Percentiles rank a stretch among this genome's conserved stretches.
phyloP scores from a whole-genome alignment of 2,329 filamentous ascomycete species.

The Didymosphaeria variabile region DNA sequence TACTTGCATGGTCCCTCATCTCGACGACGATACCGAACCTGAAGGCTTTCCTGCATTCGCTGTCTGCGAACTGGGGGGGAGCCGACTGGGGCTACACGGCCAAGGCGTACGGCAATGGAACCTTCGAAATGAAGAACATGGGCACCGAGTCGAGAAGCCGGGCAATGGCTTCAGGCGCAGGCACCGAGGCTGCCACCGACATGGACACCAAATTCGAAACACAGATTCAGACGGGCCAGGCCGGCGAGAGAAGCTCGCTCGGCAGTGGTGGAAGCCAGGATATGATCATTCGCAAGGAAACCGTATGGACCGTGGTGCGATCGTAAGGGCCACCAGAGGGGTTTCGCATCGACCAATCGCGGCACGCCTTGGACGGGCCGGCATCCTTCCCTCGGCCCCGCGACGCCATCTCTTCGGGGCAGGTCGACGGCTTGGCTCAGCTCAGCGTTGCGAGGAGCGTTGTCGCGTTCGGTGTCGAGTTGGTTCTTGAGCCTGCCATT shows the following conservation, averaged over 20 bases:
- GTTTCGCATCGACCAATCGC: constrained; percentile 5
- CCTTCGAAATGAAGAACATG: constrained; percentile 22
- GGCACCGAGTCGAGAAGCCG: not conserved
- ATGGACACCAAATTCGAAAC: constrained; percentile 15
- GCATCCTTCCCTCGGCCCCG: constrained; percentile 3
- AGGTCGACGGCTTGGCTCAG: constrained; percentile 9
- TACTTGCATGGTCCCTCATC: constrained; percentile 28
- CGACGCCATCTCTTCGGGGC: constrained; percentile 3
- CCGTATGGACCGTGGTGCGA: constrained; percentile 10
- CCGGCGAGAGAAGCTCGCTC: constrained; percentile 14
- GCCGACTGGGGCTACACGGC: constrained; percentile 17
- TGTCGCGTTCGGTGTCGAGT: not conserved
- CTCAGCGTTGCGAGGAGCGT: not conserved
- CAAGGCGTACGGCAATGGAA: constrained; percentile 19
- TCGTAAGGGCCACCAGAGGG: not conserved
- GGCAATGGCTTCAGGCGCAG: not conserved
- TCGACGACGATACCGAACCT: constrained; percentile 29
- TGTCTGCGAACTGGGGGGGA: constrained; percentile 23
- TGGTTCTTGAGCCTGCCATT: not conserved
- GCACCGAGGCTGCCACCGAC: not conserved
- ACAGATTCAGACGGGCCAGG: constrained; percentile 5
- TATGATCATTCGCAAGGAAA: constrained; percentile 28
- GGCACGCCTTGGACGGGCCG: not conserved
- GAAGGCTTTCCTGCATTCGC: constrained; percentile 25
- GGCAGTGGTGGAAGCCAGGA: constrained; percentile 25